Conservation (phyloP, 306 rosid species). For the Mucuna pruriens region DNA sequence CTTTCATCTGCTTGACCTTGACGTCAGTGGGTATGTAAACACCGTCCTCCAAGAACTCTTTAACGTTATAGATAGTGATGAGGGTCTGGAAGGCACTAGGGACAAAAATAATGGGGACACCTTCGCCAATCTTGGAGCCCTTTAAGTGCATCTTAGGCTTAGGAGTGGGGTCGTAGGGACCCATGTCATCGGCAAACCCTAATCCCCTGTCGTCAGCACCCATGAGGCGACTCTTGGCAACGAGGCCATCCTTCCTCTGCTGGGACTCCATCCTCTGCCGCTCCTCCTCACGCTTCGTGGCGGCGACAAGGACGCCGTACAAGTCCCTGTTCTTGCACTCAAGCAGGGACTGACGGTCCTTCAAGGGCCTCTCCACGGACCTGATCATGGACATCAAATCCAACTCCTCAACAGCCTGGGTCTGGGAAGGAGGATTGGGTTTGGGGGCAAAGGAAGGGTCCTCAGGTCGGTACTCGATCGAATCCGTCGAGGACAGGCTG, state of each 20-base stretch:
- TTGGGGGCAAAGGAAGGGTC: conserved; percentile 54
- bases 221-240: conserved; percentile 89
- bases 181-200: conserved; percentile 74
- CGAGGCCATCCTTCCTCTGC: conserved; percentile 93
- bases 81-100: conserved; percentile 95
- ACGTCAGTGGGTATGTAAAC: conserved; percentile 86
- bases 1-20: conserved; percentile 95
- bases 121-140: conserved; percentile 87
- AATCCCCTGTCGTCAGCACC: conserved; percentile 73
- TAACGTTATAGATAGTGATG: conserved; percentile 86
- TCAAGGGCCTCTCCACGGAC: conserved; percentile 72
- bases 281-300: conserved; percentile 94
- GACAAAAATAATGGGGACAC: conserved; percentile 90
- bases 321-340: conserved; percentile 89
- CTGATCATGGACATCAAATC: conserved; percentile 64
- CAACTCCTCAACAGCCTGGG: background rate
- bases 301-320: conserved; percentile 66
- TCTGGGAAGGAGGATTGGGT: background rate
- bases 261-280: conserved; percentile 87
- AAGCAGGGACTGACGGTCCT: conserved; percentile 78
- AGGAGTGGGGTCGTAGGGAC: conserved; percentile 59
- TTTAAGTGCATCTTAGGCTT: conserved; percentile 86
- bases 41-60: conserved; percentile 97
- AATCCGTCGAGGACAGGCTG: conserved; percentile 69
- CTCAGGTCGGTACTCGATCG: conserved; percentile 75